Evolutionary conservation across 2,329 filamentous ascomycete genomes (phyloP), one percentile per base, ranked within the genome.

Genomic region (Aspergillus ochraceoroseus): DNA sequence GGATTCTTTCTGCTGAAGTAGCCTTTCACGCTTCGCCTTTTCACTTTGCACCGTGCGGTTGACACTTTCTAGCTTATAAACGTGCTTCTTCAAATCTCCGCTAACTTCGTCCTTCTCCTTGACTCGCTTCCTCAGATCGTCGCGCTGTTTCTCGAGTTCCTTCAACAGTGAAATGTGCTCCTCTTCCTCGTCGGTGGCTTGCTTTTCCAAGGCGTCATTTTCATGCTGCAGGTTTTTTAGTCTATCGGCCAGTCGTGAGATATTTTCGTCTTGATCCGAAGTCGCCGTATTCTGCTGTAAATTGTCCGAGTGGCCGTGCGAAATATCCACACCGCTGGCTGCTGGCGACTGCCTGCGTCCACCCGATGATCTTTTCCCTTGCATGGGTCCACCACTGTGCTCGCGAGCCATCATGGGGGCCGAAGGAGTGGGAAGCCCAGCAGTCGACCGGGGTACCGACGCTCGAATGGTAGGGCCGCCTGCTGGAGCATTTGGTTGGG

Each of bases 41-140:
- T 85, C 83, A 48, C 83, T 85, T 58, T 94, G 84, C 1, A 86
- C 83, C 3, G 80, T 76, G 32, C 87, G 80, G 70, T 94, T 95
- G 49, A 85, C 75, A 38, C 87, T 80, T 62, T 94, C 87, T 4
- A 89, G 79, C 31, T 78, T 79, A 37, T 86, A 82, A 38, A 94
- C 82, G 58, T 90, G 83, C 47, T 83, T 83, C 56, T 85, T 87
- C 38, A 95, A 67, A 57, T 88, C 87, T 30, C 86, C 82, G 33
- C 87, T 95, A 35, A 82, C 85, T 56, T 94, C 87, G 50, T 96
- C 90, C 62, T 94, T 95, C 57, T 94, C 87, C 60, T 86, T 92
- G 38, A 92, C 73, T 13, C 82, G 75, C 47, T 83, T 82, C 55
- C 77, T 82, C 61, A 95, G 80, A 35, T 83, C 77, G 51, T 94